Base-by-base conservation (phyloP, 2,329 filamentous ascomycete species). In the Ustulina deusta region DNA sequence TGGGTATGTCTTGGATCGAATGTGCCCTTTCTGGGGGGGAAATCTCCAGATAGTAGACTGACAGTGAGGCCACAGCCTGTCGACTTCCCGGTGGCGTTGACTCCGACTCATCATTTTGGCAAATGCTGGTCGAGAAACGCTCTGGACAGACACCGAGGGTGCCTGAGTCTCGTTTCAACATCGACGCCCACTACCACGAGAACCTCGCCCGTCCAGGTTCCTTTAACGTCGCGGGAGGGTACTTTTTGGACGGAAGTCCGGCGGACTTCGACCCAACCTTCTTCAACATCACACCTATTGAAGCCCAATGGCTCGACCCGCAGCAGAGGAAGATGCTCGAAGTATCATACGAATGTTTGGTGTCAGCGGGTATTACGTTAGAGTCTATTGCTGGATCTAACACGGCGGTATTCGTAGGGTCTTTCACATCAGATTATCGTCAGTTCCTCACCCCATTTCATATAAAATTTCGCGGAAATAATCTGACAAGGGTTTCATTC, bases 321-420 rank as follows among this genome's bases (percentile, higher is more conserved):
- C 81, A 83, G 67, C 80, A 82, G 65, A 74, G 81, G 1, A 76
- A 78, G 65, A 71, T 81, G 17, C 75, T 82, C 4, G 80, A 84
- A 59, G 78, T 81, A 0, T 75, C 76, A n/a, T 83, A 80, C 57
- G 81, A 84, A 61, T 78, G 80, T 0, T 70, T 87, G 2, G 80
- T 79, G 48, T 73, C 73, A 2, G 79, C 78, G 0, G 81, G 81
- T 15, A 46, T 80, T 0, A 69, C 75, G 1, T 63, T 79, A n/a
- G 71, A 78, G 0, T 46, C 72, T 1, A 56, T 79, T 15, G 36
- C 67, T 7, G 77, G 77, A 3, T 72, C 73, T 6, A 73, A 73
- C 9, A 79, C 74, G 6, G 78, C 69, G n/a, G 78, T 75, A 42
- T 76, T 73, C 51, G 69, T 70, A 2, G 74, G 63, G 15, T 66